Evolutionary conservation across 2,329 filamentous ascomycete genomes (phyloP), one percentile per base, ranked within the genome.

Genomic region (Cadophora sp.): DNA sequence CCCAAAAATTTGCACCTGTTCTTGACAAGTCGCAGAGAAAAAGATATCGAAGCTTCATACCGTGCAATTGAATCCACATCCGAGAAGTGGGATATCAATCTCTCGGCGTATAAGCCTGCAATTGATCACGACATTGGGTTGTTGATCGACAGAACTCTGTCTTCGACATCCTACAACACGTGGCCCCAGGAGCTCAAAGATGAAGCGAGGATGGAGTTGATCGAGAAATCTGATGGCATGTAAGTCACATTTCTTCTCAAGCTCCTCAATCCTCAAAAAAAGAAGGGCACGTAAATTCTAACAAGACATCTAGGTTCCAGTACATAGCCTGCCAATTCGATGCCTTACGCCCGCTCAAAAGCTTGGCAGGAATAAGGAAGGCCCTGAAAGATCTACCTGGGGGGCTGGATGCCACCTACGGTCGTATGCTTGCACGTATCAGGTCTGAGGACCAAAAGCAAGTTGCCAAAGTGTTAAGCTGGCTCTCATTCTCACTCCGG

Each of bases 401-500:
- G 13, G 45, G 45, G 11, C 45, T 48, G 7, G 45, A 48, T 22
- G 45, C 45, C 20, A 48, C 45, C 5, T 48, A 48, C 45, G 45
- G 3, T 18, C 45, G 41, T 22, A 48, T 53, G n/a, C 22, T 41
- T n/a, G 22, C 33, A 18, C 20, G n/a, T 24, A 53, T 59, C 20
- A 59, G 74, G 22, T 48, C 41, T 16, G 43, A 67, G 47, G n/a
- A 74, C 24, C 72, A 73, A n/a, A 66, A 71, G 18, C 67, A 64
- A 51, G 61, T 64, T 27, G 33, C 61, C 7, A 60, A 36, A 41
- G 62, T 75, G 43, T 62, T 78, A 5, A 70, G 71, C 47, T 78
- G 71, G 69, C 66, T 79, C 3, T 53, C 68, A 11, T 75, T 66
- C 56, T 76, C 75, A 1, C 20, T 64, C 27, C 62, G 70, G 27